phyloP scores from a whole-genome alignment of 257 asterid genomes.

The Fraxinus pennsylvanica region DNA sequence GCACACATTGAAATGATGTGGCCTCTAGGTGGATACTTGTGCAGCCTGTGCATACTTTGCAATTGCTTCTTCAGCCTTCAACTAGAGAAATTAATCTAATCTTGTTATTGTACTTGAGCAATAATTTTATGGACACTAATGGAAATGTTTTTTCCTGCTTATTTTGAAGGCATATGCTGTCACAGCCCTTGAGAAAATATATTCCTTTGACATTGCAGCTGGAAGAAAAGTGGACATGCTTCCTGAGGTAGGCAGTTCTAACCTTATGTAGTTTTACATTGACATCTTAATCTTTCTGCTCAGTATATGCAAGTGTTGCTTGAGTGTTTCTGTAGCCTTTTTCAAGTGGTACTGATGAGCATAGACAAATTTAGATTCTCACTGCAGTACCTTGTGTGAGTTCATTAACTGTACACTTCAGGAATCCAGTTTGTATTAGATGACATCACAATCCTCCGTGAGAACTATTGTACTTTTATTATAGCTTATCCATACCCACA shows the following conservation, averaged over 20 bases:
- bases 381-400: constrained; percentile 1
- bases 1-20: neutral
- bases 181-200: constrained; percentile 84
- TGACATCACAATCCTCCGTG: neutral
- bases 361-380: constrained; percentile 4
- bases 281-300: constrained; percentile 5
- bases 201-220: constrained; percentile 91
- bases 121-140: neutral
- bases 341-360: constrained; percentile 6
- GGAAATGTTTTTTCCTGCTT: constrained; percentile 29
- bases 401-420: neutral
- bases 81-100: neutral
- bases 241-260: constrained; percentile 67
- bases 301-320: constrained; percentile 10
- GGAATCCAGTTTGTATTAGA: constrained; percentile 8
- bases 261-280: constrained; percentile 8
- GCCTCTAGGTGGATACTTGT: neutral
- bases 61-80: neutral
- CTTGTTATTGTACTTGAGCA: neutral
- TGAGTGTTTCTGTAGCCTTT: constrained; percentile 1
- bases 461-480: neutral
- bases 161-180: constrained; percentile 79
- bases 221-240: constrained; percentile 85
- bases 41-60: neutral
- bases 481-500: constrained; percentile 12